Conservation (phyloP, 2,329 filamentous ascomycete genomes). For the Penicillium brevicompactum region DNA sequence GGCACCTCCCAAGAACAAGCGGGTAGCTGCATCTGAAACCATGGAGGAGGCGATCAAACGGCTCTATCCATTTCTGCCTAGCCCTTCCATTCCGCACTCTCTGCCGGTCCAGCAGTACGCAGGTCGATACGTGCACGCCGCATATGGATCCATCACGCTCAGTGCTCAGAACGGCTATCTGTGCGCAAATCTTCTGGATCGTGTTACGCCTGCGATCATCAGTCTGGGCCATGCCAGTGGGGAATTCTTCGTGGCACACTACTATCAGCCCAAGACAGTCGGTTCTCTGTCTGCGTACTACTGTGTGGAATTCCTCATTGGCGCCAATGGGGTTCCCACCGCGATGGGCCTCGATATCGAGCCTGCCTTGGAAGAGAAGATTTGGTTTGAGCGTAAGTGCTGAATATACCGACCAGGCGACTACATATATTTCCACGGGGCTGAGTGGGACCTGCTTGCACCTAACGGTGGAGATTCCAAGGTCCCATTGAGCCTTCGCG, state of each 20-base stretch:
- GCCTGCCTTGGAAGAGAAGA: conserved; percentile 4
- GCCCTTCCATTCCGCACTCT: not conserved
- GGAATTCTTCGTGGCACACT: conserved; percentile 5
- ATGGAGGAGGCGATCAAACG: conserved; percentile 2
- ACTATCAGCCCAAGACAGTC: conserved; percentile 3
- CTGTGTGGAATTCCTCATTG: not conserved
- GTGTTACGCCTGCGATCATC: not conserved
- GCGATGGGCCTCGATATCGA: conserved; percentile 6
- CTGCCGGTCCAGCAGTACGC: not conserved
- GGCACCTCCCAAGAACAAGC: not conserved
- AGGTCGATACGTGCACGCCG: conserved; percentile 2
- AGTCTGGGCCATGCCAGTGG: conserved; percentile 1
- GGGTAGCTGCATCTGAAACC: not conserved
- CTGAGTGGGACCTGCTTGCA: not conserved
- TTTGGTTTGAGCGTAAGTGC: conserved; percentile 2
- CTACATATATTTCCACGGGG: not conserved
- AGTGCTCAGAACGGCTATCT: not conserved
- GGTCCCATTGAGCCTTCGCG: too few species aligned
- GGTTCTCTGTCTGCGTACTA: conserved; percentile 1
- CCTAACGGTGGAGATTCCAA: too few species aligned
- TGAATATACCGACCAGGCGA: not conserved
- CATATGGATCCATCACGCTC: not conserved
- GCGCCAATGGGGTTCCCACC: not conserved
- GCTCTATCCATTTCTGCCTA: conserved; percentile 4
- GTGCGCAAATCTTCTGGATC: conserved; percentile 1